These are phyloP conservation scores for Colletotrichum sp. DNA, from an alignment of 2,329 filamentous ascomycete genomes.

Conservation along the genomic window DNA sequence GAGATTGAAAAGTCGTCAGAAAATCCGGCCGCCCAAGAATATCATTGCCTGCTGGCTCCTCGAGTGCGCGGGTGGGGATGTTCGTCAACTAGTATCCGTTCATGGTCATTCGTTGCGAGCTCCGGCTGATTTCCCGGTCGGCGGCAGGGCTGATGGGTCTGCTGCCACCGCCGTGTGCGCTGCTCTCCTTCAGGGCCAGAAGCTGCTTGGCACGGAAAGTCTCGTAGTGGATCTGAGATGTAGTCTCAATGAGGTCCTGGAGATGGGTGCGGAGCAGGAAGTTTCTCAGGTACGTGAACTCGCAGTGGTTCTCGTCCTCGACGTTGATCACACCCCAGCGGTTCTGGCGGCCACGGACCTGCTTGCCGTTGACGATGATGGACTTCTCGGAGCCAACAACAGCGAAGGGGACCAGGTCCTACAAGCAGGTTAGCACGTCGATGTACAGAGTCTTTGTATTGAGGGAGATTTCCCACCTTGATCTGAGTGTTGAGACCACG, in stretches of 20 bases:
- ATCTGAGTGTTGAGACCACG: conserved; percentile 91
- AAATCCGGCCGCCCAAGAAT: conserved; percentile 8
- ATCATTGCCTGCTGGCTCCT: conserved; percentile 18
- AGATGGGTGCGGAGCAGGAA: conserved; percentile 98
- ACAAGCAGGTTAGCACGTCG: conserved; percentile 35
- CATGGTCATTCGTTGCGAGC: conserved; percentile 97
- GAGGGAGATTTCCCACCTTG: conserved; percentile 66
- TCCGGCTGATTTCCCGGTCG: conserved; percentile 94
- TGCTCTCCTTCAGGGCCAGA: conserved; percentile 97
- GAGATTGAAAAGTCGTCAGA: conserved; percentile 21
- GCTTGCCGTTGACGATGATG: conserved; percentile 96
- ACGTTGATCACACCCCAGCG: conserved; percentile 99
- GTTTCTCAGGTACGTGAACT: conserved; percentile 98
- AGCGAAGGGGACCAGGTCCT: conserved; percentile 95
- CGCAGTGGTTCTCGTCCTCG: conserved; percentile 99
- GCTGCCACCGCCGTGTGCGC: conserved; percentile 80
- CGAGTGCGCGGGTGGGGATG: conserved; percentile 2
- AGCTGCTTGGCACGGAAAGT: conserved; percentile 99
- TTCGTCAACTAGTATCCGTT: conserved; percentile 82
- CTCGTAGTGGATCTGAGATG: conserved; percentile 99
- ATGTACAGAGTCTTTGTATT: background rate
- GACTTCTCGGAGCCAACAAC: conserved; percentile 98
- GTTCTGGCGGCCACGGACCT: conserved; percentile 97
- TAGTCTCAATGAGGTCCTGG: conserved; percentile 98
- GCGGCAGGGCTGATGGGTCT: conserved; percentile 95